Conservation (phyloP, 1,139 yeast species). For the Lodderomyces metapsilosis region DNA sequence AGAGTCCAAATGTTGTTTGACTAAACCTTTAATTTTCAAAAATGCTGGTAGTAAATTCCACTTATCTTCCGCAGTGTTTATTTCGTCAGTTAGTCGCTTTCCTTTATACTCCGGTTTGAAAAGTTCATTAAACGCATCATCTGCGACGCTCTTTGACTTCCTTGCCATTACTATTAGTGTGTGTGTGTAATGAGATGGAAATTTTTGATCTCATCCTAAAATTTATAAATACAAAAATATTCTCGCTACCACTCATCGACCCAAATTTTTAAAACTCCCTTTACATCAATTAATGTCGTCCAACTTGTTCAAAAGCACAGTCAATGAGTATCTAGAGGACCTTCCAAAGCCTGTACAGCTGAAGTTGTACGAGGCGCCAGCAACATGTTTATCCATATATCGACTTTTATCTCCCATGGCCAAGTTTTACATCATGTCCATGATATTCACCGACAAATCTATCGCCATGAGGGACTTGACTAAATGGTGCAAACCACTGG, state of each 20-base stretch:
- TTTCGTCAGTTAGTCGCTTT: slow-evolving; percentile 79
- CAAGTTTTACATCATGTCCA: slow-evolving; percentile 81
- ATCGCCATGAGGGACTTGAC: slow-evolving; percentile 67
- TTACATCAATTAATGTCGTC: slow-evolving; percentile 26
- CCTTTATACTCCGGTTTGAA: slow-evolving; percentile 83
- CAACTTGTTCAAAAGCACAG: slow-evolving; percentile 65
- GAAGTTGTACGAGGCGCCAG: slow-evolving; percentile 75
- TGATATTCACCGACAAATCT: slow-evolving; percentile 80
- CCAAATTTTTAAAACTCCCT: background rate
- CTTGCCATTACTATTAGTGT: background rate
- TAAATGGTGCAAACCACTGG: slow-evolving; percentile 67
- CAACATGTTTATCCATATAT: slow-evolving; percentile 89
- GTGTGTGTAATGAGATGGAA: background rate
- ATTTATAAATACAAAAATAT: slow-evolving; percentile 1
- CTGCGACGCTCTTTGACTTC: slow-evolving; percentile 16
- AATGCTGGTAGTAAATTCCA: slow-evolving; percentile 97
- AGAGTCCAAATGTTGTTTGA: slow-evolving; percentile 95
- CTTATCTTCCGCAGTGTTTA: slow-evolving; percentile 87
- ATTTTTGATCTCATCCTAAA: slow-evolving; percentile 10
- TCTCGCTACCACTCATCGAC: slow-evolving; percentile 2
- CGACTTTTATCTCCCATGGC: slow-evolving; percentile 86
- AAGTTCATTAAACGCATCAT: slow-evolving; percentile 69
- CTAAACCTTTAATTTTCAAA: slow-evolving; percentile 90
- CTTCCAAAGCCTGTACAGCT: slow-evolving; percentile 82
- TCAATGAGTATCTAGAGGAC: slow-evolving; percentile 85